A percentile compares a stretch with the other conserved stretches of the same genome.
These are phyloP conservation scores for Pythium brassicae DNA, from an alignment of 352 stramenopile genomes.

Conservation along the genomic window DNA sequence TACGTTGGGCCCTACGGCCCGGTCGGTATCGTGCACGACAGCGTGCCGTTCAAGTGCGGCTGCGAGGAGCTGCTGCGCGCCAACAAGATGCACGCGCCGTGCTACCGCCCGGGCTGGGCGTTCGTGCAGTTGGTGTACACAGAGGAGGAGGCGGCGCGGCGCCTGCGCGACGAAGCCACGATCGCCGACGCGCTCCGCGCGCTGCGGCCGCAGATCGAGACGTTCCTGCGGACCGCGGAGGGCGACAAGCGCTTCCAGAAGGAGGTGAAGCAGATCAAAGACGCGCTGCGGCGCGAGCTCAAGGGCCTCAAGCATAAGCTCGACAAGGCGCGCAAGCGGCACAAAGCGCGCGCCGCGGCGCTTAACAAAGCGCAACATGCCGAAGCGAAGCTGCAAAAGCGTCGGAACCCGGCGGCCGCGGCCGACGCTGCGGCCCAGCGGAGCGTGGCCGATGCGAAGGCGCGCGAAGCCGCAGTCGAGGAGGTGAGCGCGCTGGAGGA, in stretches of 20 bases:
- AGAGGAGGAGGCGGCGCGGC: constrained; percentile 42
- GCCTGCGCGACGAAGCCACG: constrained; percentile 38
- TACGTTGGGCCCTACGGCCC: constrained; percentile 62
- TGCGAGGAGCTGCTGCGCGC: constrained; percentile 63
- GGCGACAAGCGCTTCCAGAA: constrained; percentile 62
- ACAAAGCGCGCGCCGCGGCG: constrained; percentile 16
- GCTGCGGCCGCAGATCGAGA: constrained; percentile 50
- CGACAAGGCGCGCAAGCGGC: constrained; percentile 20
- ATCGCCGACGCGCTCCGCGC: constrained; percentile 41
- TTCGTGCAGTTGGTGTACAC: constrained; percentile 61
- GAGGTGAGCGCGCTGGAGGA: constrained; percentile 30
- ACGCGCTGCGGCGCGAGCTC: constrained; percentile 19
- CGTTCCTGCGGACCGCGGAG: constrained; percentile 50
- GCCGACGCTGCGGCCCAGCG: constrained; percentile 8
- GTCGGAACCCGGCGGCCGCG: neutral
- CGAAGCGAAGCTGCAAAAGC: constrained; percentile 19
- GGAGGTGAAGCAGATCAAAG: constrained; percentile 29
- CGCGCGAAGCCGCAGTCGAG: constrained; percentile 28
- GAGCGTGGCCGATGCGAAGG: constrained; percentile 34
- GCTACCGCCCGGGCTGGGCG: constrained; percentile 52
- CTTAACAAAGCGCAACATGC: constrained; percentile 18
- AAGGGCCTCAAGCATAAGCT: constrained; percentile 36
- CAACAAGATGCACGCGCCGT: constrained; percentile 69
- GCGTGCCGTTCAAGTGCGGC: constrained; percentile 68
- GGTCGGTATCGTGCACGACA: constrained; percentile 47